phyloP scores from a whole-genome alignment of 176 grass and related monocot genomes.

The Carex myosuroides region DNA sequence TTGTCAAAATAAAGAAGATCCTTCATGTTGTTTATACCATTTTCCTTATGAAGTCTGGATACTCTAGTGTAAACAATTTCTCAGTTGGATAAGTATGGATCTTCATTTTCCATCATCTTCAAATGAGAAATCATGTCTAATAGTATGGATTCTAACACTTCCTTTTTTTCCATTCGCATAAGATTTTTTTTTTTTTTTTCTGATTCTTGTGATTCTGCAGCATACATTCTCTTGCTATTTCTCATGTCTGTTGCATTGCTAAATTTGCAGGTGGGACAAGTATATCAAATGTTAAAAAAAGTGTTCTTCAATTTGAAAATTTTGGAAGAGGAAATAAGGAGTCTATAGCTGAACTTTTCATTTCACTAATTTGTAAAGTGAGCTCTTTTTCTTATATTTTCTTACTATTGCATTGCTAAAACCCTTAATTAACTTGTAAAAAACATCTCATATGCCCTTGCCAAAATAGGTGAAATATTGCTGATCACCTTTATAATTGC shows the following conservation, averaged over 20 bases:
- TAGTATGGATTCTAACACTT: too few relatives aligned
- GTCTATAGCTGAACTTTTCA: conserved; percentile 68
- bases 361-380: conserved; percentile 68
- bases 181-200: too few relatives aligned
- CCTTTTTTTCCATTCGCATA: too few relatives aligned
- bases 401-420: neutral
- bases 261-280: conserved; percentile 50
- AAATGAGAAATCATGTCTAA: too few relatives aligned
- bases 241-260: neutral
- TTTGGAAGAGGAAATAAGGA: conserved; percentile 75
- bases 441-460: neutral
- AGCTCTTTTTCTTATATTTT: conserved; percentile 25
- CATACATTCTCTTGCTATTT: conserved; percentile 3
- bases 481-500: neutral
- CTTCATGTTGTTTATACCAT: too few relatives aligned
- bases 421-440: neutral
- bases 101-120: too few relatives aligned
- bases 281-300: conserved; percentile 36
- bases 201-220: neutral
- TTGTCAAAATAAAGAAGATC: too few relatives aligned
- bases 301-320: conserved; percentile 34
- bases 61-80: too few relatives aligned
- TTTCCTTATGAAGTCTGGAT: too few relatives aligned
- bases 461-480: neutral
- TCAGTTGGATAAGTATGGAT: too few relatives aligned